phyloP scores from a whole-genome alignment of 2,329 filamentous ascomycete genomes.

The Pochonia chlamydosporia region DNA sequence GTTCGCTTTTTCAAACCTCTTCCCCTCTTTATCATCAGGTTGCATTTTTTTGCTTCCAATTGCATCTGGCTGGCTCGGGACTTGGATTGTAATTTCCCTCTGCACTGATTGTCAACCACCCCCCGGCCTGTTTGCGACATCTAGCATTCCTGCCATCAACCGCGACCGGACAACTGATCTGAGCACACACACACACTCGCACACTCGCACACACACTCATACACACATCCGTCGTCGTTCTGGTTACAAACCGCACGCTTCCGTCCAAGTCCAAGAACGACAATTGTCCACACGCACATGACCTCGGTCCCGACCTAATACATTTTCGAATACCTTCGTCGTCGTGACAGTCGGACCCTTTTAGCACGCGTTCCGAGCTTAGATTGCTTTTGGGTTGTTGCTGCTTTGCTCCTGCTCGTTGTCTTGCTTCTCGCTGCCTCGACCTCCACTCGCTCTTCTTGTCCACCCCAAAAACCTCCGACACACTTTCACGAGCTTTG shows the following conservation, averaged over 20 bases:
- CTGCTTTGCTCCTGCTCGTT: background rate
- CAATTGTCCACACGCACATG: background rate
- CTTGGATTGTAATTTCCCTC: conserved; percentile 2
- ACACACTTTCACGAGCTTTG: background rate
- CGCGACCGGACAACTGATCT: conserved; percentile 2
- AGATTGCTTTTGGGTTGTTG: background rate
- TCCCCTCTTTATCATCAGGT: background rate
- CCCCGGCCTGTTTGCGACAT: conserved; percentile 8
- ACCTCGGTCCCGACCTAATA: background rate
- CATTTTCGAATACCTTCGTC: background rate
- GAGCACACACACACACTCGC: background rate
- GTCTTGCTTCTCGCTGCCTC: background rate
- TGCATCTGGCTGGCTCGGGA: background rate
- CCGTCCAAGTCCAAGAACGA: background rate
- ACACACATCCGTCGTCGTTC: conserved; percentile 1
- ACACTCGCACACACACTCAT: too few relatives aligned
- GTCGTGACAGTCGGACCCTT: background rate
- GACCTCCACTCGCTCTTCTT: background rate
- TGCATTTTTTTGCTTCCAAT: conserved; percentile 1
- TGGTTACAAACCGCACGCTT: background rate
- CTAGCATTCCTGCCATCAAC: conserved; percentile 13
- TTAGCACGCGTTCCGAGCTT: background rate
- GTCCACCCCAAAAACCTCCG: background rate
- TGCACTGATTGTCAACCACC: background rate
- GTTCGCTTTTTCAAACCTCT: background rate